phyloP scores from a whole-genome alignment of 345 rosid species.

The Brassica nigra region DNA sequence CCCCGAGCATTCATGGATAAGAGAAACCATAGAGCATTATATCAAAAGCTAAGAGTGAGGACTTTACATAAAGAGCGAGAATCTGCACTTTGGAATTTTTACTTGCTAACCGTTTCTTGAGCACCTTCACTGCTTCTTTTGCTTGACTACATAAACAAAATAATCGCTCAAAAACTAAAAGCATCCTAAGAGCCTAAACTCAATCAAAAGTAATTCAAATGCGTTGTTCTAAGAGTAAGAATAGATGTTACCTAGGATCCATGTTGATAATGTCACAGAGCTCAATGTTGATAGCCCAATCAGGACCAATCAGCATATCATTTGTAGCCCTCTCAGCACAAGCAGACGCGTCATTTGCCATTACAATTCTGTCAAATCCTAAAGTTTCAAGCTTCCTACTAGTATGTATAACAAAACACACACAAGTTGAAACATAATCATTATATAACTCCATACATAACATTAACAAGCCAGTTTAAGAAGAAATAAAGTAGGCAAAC shows the following conservation, averaged over 20 bases:
- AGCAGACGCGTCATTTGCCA: conserved; percentile 79
- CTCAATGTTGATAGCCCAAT: conserved; percentile 96
- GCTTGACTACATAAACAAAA: conserved; percentile 64
- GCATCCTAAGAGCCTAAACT: not conserved
- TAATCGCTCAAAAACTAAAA: not conserved
- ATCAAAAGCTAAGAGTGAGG: too few species aligned
- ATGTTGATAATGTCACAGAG: conserved; percentile 86
- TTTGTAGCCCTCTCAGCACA: conserved; percentile 96
- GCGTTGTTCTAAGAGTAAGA: not conserved
- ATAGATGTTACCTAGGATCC: conserved; percentile 70
- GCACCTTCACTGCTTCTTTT: conserved; percentile 83
- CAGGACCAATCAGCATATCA: conserved; percentile 89
- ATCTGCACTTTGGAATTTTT: conserved; percentile 90
- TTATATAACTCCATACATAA: conserved; percentile 20
- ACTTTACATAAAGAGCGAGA: conserved; percentile 80
- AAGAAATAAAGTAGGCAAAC: not conserved
- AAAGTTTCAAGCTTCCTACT: conserved; percentile 26
- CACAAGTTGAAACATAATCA: not conserved
- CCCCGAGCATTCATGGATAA: conserved; percentile 1
- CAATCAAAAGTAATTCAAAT: not conserved
- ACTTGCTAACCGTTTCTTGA: conserved; percentile 88
- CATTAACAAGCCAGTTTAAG: conserved; percentile 2
- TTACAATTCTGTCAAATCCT: conserved; percentile 33
- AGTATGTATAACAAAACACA: conserved; percentile 7
- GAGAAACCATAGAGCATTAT: too few species aligned